These are phyloP conservation scores for Saccharomyces uvarum DNA, from an alignment of 1,139 yeast species.

Conservation along the genomic window DNA sequence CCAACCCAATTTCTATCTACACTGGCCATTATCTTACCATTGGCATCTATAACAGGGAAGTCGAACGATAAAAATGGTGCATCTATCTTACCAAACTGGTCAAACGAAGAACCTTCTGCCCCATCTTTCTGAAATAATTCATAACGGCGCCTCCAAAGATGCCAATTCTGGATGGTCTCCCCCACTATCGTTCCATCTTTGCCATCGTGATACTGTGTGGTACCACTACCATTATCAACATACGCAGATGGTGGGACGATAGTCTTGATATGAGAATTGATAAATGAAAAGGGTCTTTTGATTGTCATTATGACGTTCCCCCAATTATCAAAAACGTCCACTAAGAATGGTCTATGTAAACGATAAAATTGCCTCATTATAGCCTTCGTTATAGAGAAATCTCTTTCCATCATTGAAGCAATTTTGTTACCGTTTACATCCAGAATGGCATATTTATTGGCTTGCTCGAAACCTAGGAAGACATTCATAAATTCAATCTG, in stretches of 20 bases:
- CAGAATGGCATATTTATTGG: slow-evolving; percentile 68
- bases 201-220: slow-evolving; percentile 7
- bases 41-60: slow-evolving; percentile 62
- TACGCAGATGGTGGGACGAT: slow-evolving; percentile 41
- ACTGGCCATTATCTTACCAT: slow-evolving; percentile 56
- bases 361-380: slow-evolving; percentile 74
- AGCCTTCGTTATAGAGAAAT: slow-evolving; percentile 58
- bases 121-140: slow-evolving; percentile 52
- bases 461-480: slow-evolving; percentile 84
- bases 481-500: slow-evolving; percentile 83
- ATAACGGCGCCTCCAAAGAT: slow-evolving; percentile 81
- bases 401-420: slow-evolving; percentile 79
- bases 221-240: slow-evolving; percentile 15
- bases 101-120: slow-evolving; percentile 14
- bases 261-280: slow-evolving; percentile 80
- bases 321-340: slow-evolving; percentile 65
- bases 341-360: slow-evolving; percentile 78
- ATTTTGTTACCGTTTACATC: slow-evolving; percentile 65
- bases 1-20: slow-evolving; percentile 96
- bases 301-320: slow-evolving; percentile 67
- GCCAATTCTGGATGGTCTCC: slow-evolving; percentile 89
- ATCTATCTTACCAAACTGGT: slow-evolving; percentile 68
- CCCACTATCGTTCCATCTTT: slow-evolving; percentile 50
- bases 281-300: slow-evolving; percentile 74
- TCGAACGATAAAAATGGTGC: slow-evolving; percentile 82